Conservation (phyloP, 1,139 yeast species). For the Tardiomyces blankii region DNA sequence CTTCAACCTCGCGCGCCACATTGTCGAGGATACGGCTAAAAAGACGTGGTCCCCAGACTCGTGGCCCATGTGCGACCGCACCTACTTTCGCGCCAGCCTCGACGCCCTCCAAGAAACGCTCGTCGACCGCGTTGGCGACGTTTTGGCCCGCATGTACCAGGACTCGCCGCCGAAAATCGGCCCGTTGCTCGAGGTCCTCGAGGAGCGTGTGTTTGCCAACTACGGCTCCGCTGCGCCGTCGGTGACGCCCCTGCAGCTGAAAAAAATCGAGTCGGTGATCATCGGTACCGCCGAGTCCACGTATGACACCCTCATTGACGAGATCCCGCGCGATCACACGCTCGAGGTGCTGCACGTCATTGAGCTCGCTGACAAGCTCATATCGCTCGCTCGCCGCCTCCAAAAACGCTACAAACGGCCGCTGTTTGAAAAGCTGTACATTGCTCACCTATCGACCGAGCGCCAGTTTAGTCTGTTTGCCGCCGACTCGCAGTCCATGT, state of each 20-base stretch:
- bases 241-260: conserved; percentile 40
- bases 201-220: conserved; percentile 42
- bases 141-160: conserved; percentile 3
- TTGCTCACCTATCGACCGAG: conserved; percentile 45
- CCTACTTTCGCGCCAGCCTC: background rate
- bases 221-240: conserved; percentile 33
- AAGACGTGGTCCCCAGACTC: conserved; percentile 30
- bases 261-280: conserved; percentile 33
- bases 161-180: conserved; percentile 52
- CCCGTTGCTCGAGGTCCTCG: conserved; percentile 41
- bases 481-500: conserved; percentile 51
- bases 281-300: conserved; percentile 45
- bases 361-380: conserved; percentile 46
- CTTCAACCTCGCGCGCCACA: conserved; percentile 34
- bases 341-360: conserved; percentile 48
- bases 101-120: conserved; percentile 31
- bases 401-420: conserved; percentile 56
- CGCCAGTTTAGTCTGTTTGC: conserved; percentile 51
- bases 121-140: conserved; percentile 35
- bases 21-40: conserved; percentile 23
- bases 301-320: conserved; percentile 45
- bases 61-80: conserved; percentile 41
- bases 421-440: conserved; percentile 45
- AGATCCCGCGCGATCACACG: conserved; percentile 56
- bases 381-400: conserved; percentile 38